These are phyloP conservation scores for Harringtonia lauricola DNA, from an alignment of 2,329 filamentous ascomycete species.

Conservation along the genomic window DNA sequence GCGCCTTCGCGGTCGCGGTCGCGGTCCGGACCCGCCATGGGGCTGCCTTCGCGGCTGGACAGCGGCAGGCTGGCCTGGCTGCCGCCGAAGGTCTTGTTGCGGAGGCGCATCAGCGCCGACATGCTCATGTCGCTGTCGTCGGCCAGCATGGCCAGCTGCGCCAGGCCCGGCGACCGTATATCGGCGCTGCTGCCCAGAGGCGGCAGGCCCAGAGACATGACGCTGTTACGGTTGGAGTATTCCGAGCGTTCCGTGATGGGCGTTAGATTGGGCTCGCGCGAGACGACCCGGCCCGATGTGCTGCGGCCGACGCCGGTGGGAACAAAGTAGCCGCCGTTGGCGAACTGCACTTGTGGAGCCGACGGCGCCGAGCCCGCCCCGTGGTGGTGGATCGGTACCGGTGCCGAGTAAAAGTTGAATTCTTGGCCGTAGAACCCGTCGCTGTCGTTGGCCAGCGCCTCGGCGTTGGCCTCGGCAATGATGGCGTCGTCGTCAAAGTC, in stretches of 20 bases:
- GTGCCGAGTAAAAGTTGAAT: slow-evolving; percentile 82
- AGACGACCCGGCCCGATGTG: slow-evolving; percentile 62
- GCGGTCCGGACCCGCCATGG: slow-evolving; percentile 28
- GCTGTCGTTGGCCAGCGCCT: slow-evolving; percentile 80
- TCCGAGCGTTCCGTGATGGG: slow-evolving; percentile 94
- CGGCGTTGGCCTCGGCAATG: slow-evolving; percentile 90
- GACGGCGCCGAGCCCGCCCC: slow-evolving; percentile 19
- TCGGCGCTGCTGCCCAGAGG: slow-evolving; percentile 26
- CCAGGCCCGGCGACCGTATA: slow-evolving; percentile 61
- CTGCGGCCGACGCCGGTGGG: slow-evolving; percentile 59
- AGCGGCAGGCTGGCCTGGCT: slow-evolving; percentile 64
- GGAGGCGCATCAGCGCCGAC: slow-evolving; percentile 59
- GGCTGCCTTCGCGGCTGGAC: slow-evolving; percentile 40
- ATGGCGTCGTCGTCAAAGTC: slow-evolving; percentile 78
- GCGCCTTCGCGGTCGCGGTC: slow-evolving; percentile 27
- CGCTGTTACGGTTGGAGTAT: slow-evolving; percentile 88
- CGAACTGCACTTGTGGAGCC: slow-evolving; percentile 45
- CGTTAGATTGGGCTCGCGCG: slow-evolving; percentile 82
- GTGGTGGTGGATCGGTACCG: slow-evolving; percentile 26
- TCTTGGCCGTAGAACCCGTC: slow-evolving; percentile 95
- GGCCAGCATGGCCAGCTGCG: slow-evolving; percentile 60
- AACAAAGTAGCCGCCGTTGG: slow-evolving; percentile 83
- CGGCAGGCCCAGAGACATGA: slow-evolving; percentile 61
- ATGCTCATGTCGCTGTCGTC: slow-evolving; percentile 61
- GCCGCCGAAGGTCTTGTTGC: slow-evolving; percentile 69